Evolutionary conservation across 1,284 basidiomycete species (phyloP).

Genomic region (Apiotrichum sp.): DNA sequence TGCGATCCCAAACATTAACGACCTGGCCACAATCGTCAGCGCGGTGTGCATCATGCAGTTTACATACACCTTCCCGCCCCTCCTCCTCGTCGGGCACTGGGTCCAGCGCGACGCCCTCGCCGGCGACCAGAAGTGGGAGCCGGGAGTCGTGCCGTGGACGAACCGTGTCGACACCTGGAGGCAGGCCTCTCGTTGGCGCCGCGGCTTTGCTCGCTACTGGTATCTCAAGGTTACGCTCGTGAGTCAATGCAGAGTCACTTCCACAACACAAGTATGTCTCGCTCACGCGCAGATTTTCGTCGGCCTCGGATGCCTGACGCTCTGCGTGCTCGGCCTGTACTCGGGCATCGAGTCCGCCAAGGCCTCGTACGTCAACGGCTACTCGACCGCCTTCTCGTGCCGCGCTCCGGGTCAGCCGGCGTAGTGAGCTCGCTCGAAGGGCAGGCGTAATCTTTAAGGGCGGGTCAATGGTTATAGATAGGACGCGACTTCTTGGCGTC

Average conservation of each 20-base stretch:
- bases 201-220: conserved; percentile 17
- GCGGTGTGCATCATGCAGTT: conserved; percentile 27
- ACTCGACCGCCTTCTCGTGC: conserved; percentile 14
- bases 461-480: no score
- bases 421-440: no score
- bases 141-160: conserved; percentile 12
- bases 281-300: conserved; percentile 46
- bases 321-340: conserved; percentile 14
- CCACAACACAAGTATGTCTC: neutral
- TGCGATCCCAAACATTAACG: conserved; percentile 57
- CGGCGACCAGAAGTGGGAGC: conserved; percentile 14
- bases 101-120: conserved; percentile 16
- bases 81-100: conserved; percentile 17
- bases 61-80: conserved; percentile 16
- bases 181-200: conserved; percentile 13
- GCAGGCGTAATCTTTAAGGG: no score
- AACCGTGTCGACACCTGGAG: conserved; percentile 16
- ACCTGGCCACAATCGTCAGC: conserved; percentile 55
- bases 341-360: conserved; percentile 8
- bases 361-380: conserved; percentile 3
- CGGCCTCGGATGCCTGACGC: conserved; percentile 6
- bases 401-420: conserved; percentile 31
- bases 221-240: conserved; percentile 12
- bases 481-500: no score
- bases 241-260: neutral